Percentiles rank a stretch among this genome's conserved stretches.
Conservation (phyloP, 768 basidiomycete genomes). For the Tricholoma sp. region DNA sequence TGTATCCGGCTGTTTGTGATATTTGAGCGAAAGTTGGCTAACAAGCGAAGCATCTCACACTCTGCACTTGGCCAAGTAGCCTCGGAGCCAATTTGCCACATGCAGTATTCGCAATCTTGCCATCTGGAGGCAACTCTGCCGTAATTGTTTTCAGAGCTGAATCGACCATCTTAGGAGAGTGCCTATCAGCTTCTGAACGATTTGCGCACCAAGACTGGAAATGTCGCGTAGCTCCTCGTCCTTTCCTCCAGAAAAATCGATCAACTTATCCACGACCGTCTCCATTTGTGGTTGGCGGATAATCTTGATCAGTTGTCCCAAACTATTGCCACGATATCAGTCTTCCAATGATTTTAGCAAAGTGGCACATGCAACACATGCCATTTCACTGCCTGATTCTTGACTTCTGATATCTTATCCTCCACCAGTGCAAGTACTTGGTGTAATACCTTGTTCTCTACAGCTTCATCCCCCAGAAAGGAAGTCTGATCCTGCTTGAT, state of each 20-base stretch:
- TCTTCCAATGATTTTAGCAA: background rate
- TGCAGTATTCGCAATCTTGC: constrained; percentile 71
- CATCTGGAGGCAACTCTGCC: constrained; percentile 78
- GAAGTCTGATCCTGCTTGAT: constrained; percentile 71
- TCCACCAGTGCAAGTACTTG: constrained; percentile 84
- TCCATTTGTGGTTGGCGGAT: constrained; percentile 80
- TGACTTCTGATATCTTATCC: constrained; percentile 97
- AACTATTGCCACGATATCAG: constrained; percentile 37
- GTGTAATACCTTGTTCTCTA: constrained; percentile 79
- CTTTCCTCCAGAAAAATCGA: constrained; percentile 77
- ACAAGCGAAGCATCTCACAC: constrained; percentile 39
- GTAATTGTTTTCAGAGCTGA: constrained; percentile 94
- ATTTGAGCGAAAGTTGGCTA: background rate
- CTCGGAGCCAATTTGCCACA: constrained; percentile 84
- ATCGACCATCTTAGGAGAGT: background rate
- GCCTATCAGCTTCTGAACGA: background rate
- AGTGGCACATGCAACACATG: constrained; percentile 25
- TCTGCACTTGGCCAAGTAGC: constrained; percentile 72
- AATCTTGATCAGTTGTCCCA: constrained; percentile 89
- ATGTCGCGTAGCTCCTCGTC: constrained; percentile 95
- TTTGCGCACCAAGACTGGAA: constrained; percentile 73
- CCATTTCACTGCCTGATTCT: constrained; percentile 97
- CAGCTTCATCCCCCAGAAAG: constrained; percentile 79
- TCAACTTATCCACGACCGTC: constrained; percentile 82
- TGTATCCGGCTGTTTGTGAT: constrained; percentile 47